These are phyloP conservation scores for Calonectria fujianensis DNA, from an alignment of 2,329 filamentous ascomycete species.

Conservation along the genomic window DNA sequence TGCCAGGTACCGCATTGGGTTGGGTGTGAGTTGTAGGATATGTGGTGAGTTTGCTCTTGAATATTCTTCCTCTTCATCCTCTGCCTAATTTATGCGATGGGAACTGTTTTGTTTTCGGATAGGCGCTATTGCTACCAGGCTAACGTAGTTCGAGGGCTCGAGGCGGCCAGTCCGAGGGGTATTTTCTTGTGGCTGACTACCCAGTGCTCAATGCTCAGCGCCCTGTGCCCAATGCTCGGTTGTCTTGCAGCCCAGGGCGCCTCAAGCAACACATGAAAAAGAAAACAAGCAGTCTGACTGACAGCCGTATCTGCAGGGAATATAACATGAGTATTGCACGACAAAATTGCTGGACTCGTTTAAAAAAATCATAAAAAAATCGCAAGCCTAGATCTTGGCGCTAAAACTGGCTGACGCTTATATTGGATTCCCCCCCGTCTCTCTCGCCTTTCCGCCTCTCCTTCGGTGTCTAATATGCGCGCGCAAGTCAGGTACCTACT, in stretches of 20 bases:
- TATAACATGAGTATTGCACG: background rate
- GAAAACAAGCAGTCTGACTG: background rate
- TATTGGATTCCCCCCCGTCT: background rate
- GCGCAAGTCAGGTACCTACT: background rate
- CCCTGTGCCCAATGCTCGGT: constrained; percentile 10
- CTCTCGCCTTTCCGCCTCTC: background rate
- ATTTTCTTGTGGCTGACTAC: constrained; percentile 17
- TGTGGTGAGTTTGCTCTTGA: background rate
- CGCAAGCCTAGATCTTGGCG: background rate
- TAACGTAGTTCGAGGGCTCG: constrained; percentile 2
- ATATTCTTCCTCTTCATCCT: background rate
- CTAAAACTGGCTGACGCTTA: constrained; percentile 14
- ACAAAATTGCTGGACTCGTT: background rate
- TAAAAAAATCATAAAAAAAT: background rate
- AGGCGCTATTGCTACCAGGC: constrained; percentile 4
- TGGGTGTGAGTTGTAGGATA: background rate
- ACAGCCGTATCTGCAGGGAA: background rate
- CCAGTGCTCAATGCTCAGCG: constrained; percentile 14
- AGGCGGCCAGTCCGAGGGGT: constrained; percentile 9
- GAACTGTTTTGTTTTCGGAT: background rate
- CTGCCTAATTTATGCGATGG: background rate
- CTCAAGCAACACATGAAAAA: background rate
- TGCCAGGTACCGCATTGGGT: constrained; percentile 1
- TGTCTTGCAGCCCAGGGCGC: constrained; percentile 8
- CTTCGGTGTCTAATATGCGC: constrained; percentile 11